These are phyloP conservation scores for Parascedosporium putredinis DNA, from an alignment of 2,329 filamentous ascomycete species.

Conservation along the genomic window DNA sequence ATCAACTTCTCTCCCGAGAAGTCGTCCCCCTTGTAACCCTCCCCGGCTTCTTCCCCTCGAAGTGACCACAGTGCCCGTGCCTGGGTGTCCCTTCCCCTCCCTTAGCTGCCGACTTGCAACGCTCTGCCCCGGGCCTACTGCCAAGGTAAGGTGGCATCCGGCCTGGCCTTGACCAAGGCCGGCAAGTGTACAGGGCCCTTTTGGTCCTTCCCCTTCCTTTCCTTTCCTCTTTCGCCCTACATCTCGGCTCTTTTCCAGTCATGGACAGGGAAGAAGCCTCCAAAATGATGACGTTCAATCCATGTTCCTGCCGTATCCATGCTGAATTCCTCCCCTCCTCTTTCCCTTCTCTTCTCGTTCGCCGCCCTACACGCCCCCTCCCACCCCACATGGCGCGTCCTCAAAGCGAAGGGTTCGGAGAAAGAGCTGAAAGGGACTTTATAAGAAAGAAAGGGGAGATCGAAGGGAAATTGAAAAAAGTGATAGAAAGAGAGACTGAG, in stretches of 20 bases:
- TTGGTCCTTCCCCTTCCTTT: background rate
- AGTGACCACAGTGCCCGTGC: too few species aligned
- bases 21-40: too few species aligned
- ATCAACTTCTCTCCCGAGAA: too few species aligned
- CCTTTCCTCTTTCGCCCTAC: constrained; percentile 18
- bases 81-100: too few species aligned
- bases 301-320: background rate
- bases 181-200: too few species aligned
- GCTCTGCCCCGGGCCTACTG: too few species aligned
- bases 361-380: too few species aligned
- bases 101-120: too few species aligned
- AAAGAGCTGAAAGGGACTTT: background rate
- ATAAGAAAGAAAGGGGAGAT: background rate
- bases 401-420: background rate
- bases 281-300: background rate
- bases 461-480: background rate
- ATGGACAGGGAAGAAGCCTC: constrained; percentile 14
- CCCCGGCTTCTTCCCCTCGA: too few species aligned
- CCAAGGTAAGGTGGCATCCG: background rate
- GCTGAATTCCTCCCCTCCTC: background rate
- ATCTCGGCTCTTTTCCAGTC: constrained; percentile 27
- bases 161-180: background rate
- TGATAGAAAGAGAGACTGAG: background rate
- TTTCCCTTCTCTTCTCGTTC: background rate
- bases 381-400: background rate